Evolutionary conservation across 768 basidiomycete species (phyloP), one percentile per base, ranked within the genome.

Genomic region (Suillus decipiens): DNA sequence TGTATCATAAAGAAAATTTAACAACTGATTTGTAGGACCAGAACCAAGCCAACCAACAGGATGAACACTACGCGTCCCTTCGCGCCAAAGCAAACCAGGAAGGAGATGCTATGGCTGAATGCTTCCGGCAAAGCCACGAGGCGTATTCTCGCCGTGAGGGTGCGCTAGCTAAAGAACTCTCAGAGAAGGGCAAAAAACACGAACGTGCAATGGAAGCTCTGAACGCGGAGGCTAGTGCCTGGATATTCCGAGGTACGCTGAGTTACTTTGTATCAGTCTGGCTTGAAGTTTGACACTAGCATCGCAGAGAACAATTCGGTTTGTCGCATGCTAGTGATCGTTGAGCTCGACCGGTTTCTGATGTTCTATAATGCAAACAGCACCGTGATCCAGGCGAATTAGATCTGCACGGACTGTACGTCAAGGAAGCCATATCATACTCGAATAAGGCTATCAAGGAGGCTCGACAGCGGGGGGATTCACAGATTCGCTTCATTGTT

Each of bases 341-440:
- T 59, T 54, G 31, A 24, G 37, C 55, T 39, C n/a, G 15, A 24
- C 15, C 31, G 31, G 47, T 33, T 28, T 10, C 37, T 56, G 17
- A 56, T 56, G 5, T 15, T 56, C 36, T 11, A 14, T 31, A 19
- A 24, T 8, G 17, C n/a, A 1, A 66, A 48, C 69, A 89, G 85
- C 86, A 90, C 64, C 87, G 88, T 59, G 75, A 83, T 63, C 82
- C 82, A 0, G 91, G 89, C 1, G 91, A 95, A 73, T 78, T 97
- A 51, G 93, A 98, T 75, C 77, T 98, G 28, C 96, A 98, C 71
- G 96, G 94, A 1, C 78, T 99, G 4, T 96, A 93, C 74, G 95
- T 96, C 64, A 94, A 93, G 71, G 96, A 99, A 76, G 93, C 95
- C 24, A 86, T 96, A 55, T 79, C 83, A 48, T 83, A 82, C 59